Percentiles rank a stretch among this genome's conserved stretches.
phyloP scores from a whole-genome alignment of 108 stramenopile genomes.

The Fragilaria crotonensis region DNA sequence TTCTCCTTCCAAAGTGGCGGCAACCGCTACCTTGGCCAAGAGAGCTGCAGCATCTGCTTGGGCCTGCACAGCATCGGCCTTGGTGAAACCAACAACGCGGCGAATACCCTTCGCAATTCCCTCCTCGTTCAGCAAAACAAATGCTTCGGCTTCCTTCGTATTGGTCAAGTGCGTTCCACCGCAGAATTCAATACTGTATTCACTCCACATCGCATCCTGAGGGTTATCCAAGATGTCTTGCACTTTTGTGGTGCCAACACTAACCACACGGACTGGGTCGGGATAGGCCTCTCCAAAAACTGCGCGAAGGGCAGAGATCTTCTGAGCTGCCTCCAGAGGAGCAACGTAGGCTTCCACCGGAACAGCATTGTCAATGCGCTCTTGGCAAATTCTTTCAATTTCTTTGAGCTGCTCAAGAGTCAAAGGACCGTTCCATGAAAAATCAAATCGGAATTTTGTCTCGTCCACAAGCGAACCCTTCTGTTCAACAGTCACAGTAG shows the following conservation, averaged over 20 bases:
- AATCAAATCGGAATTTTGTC: constrained; percentile 98
- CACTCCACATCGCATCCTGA: constrained; percentile 77
- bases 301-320: constrained; percentile 87
- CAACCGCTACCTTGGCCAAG: constrained; percentile 51
- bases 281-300: constrained; percentile 99
- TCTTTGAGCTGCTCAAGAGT: constrained; percentile 66
- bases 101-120: constrained; percentile 99
- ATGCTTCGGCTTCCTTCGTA: constrained; percentile 89
- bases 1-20: constrained; percentile 59
- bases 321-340: constrained; percentile 74
- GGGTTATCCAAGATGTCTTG: constrained; percentile 83
- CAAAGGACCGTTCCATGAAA: constrained; percentile 87
- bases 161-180: constrained; percentile 98
- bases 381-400: constrained; percentile 83
- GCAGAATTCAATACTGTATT: constrained; percentile 96
- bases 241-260: constrained; percentile 86
- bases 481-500: too few relatives aligned
- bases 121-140: constrained; percentile 89
- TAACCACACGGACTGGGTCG: constrained; percentile 95
- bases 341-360: constrained; percentile 63
- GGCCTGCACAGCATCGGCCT: constrained; percentile 81
- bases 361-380: constrained; percentile 49
- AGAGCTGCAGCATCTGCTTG: constrained; percentile 67
- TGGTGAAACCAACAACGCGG: constrained; percentile 89
- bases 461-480: constrained; percentile 84